These are phyloP conservation scores for Fusarium brachygibbosum DNA, from an alignment of 2,329 filamentous ascomycete species.

Conservation along the genomic window DNA sequence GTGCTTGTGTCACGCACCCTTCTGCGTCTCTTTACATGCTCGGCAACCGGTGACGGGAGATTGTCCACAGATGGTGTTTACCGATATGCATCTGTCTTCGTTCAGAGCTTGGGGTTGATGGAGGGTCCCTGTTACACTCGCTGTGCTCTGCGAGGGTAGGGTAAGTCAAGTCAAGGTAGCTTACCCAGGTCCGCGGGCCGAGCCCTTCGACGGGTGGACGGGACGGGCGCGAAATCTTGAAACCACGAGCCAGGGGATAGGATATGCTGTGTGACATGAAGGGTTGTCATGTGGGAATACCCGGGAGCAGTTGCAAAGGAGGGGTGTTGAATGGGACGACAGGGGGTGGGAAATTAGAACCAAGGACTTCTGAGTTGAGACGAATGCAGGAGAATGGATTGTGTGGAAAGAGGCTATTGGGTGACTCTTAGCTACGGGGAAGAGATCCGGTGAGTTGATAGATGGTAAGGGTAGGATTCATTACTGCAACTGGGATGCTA, in stretches of 20 bases:
- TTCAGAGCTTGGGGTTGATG: conserved; percentile 11
- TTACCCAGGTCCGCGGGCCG: conserved; percentile 35
- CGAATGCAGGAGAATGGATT: conserved; percentile 21
- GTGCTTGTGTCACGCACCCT: conserved; percentile 30
- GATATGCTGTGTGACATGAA: conserved; percentile 25
- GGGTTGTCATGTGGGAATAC: conserved; percentile 40
- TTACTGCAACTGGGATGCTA: not conserved
- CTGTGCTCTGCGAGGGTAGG: conserved; percentile 2
- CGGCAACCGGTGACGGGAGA: conserved; percentile 33
- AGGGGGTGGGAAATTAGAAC: conserved; percentile 32
- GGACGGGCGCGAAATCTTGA: conserved; percentile 21
- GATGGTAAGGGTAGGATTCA: conserved; percentile 1
- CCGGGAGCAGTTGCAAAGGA: conserved; percentile 16
- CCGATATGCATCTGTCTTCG: conserved; percentile 15
- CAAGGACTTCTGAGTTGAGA: conserved; percentile 32
- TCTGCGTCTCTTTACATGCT: conserved; percentile 7
- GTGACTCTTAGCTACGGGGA: conserved; percentile 7
- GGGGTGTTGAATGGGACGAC: conserved; percentile 6
- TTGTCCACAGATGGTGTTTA: not conserved
- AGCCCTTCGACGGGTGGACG: conserved; percentile 27
- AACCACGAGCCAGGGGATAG: conserved; percentile 5
- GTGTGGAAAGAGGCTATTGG: conserved; percentile 26
- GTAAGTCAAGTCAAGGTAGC: conserved; percentile 10
- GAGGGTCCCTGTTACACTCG: conserved; percentile 8
- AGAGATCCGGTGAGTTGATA: conserved; percentile 7